A percentile compares a stretch with the other conserved stretches of the same genome.
Evolutionary conservation across 257 asterid genomes (phyloP).

Genomic region (Rehmannia glutinosa): DNA sequence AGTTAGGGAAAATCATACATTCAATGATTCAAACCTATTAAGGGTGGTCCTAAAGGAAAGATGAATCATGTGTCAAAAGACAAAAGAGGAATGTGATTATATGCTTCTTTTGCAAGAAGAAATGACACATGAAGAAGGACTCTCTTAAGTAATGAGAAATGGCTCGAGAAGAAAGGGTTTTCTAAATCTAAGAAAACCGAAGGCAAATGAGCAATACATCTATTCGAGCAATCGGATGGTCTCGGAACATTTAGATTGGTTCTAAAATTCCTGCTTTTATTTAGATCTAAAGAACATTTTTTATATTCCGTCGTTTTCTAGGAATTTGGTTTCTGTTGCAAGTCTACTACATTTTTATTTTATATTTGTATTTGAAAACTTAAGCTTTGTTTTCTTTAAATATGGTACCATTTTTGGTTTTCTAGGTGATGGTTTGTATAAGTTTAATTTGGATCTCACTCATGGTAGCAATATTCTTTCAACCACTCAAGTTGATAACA

Average conservation of each 20-base stretch:
- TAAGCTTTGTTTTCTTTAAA: background rate
- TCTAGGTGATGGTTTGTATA: background rate
- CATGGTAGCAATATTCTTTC: background rate
- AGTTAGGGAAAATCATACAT: too few relatives aligned
- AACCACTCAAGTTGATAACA: background rate
- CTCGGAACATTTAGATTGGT: background rate
- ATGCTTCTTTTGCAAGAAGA: too few relatives aligned
- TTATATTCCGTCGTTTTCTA: too few relatives aligned
- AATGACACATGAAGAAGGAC: background rate
- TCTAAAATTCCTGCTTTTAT: background rate
- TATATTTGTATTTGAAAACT: background rate
- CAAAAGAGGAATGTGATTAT: too few relatives aligned
- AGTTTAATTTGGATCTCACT: background rate
- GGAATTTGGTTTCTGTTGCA: too few relatives aligned
- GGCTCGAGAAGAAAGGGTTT: constrained; percentile 11
- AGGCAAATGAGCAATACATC: background rate
- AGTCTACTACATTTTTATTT: background rate
- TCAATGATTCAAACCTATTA: too few relatives aligned
- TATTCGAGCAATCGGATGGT: background rate
- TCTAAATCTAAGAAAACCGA: background rate
- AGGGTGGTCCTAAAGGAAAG: too few relatives aligned
- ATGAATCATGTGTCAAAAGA: too few relatives aligned
- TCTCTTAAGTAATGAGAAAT: background rate
- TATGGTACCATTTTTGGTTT: background rate
- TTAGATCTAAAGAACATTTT: too few relatives aligned